Evolutionary conservation across 148 eudicot species (phyloP).

Genomic region (Limonium bicolor): DNA sequence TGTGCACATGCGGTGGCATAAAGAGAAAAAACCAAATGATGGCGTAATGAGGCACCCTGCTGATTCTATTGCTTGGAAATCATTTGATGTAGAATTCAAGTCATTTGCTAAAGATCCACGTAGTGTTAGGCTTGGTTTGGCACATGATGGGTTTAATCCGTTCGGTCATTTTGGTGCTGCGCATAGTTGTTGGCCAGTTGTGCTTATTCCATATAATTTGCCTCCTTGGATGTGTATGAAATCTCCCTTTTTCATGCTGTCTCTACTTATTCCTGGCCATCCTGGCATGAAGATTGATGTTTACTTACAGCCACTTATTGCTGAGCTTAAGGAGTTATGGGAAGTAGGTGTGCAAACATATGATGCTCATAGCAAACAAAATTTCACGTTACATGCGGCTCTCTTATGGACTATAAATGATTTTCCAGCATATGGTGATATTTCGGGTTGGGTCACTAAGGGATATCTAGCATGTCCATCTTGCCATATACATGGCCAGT

Average conservation of each 20-base stretch:
- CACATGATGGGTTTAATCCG: not conserved
- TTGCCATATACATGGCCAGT: not conserved
- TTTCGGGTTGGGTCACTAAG: not conserved
- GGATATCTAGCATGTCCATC: not conserved
- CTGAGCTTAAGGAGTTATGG: no score
- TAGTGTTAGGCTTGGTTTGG: not conserved
- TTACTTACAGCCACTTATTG: no score
- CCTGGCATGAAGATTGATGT: no score
- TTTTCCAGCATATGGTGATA: not conserved
- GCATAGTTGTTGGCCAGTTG: no score
- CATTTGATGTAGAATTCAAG: not conserved
- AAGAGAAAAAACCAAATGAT: not conserved
- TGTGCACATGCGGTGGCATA: not conserved
- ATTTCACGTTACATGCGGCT: no score
- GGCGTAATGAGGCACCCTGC: not conserved
- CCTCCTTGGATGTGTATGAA: no score
- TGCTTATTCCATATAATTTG: no score
- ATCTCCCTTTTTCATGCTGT: no score
- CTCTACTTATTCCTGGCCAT: no score
- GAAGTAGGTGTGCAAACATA: no score
- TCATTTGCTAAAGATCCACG: not conserved
- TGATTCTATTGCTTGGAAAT: not conserved
- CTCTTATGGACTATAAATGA: not conserved
- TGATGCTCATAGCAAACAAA: no score
- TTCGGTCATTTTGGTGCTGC: no score